Conservation (phyloP, 495 filamentous ascomycete genomes). For the Cercophora newfieldiana region DNA sequence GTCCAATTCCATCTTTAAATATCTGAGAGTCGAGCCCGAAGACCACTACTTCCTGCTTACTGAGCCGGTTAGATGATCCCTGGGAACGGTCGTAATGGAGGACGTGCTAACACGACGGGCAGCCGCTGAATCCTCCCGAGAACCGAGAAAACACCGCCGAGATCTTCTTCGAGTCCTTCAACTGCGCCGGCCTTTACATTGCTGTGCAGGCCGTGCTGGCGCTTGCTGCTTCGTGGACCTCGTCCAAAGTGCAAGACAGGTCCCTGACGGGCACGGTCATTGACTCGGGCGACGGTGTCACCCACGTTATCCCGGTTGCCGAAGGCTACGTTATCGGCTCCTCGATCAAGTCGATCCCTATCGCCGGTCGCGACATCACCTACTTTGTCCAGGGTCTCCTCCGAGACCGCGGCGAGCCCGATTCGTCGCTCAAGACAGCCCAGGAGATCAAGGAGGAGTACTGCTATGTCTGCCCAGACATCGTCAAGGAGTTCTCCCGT, state of each 20-base stretch:
- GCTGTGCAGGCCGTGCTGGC: slow-evolving; percentile 97
- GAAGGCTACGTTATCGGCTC: slow-evolving; percentile 99
- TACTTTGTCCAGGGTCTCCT: slow-evolving; percentile 97
- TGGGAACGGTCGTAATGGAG: background rate
- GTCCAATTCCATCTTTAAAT: slow-evolving; percentile 99
- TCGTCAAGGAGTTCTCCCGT: slow-evolving; percentile 93
- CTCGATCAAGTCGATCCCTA: slow-evolving; percentile 97
- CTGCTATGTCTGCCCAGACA: slow-evolving; percentile 97
- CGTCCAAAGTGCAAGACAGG: slow-evolving; percentile 92
- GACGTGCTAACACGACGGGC: slow-evolving; percentile 23
- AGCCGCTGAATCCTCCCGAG: slow-evolving; percentile 97
- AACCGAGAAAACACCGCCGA: slow-evolving; percentile 99
- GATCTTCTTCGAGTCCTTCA: slow-evolving; percentile 99
- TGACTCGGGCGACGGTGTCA: slow-evolving; percentile 96
- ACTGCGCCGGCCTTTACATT: slow-evolving; percentile 98
- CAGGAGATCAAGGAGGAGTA: slow-evolving; percentile 97
- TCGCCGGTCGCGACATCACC: slow-evolving; percentile 95
- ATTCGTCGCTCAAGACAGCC: slow-evolving; percentile 94
- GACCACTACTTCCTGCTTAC: slow-evolving; percentile 98
- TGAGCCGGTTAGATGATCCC: slow-evolving; percentile 69
- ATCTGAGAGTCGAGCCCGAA: slow-evolving; percentile 95
- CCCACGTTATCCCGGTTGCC: slow-evolving; percentile 97
- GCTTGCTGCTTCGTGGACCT: slow-evolving; percentile 96
- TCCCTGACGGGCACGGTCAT: slow-evolving; percentile 98
- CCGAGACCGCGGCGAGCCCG: slow-evolving; percentile 92